Conservation (phyloP, 192 early-diverging fungal genomes). For the Lobosporangium transversale region DNA sequence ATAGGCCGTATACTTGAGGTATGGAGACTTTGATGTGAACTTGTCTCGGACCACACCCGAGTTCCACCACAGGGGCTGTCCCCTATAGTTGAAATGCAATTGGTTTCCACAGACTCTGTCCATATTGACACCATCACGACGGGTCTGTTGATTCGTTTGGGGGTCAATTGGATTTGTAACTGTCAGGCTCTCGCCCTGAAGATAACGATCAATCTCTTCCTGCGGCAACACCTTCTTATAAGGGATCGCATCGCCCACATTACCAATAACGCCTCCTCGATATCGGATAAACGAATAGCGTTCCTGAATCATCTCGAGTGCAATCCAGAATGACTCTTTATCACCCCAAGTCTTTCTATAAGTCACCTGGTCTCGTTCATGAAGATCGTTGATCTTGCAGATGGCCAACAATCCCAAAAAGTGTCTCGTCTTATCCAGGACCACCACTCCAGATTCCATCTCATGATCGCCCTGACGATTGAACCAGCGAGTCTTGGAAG, state of each 20-base stretch:
- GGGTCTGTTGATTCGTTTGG: background rate
- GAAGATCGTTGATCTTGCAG: slow-evolving; percentile 63
- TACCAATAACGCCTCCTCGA: slow-evolving; percentile 62
- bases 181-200: slow-evolving; percentile 19
- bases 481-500: slow-evolving; percentile 56
- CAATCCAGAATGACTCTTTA: slow-evolving; percentile 80
- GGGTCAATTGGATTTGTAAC: slow-evolving; percentile 21
- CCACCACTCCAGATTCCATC: slow-evolving; percentile 69
- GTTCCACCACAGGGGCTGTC: slow-evolving; percentile 63
- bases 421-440: slow-evolving; percentile 61
- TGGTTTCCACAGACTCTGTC: slow-evolving; percentile 58
- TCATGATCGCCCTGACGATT: slow-evolving; percentile 59
- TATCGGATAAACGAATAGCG: slow-evolving; percentile 62
- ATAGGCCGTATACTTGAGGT: slow-evolving; percentile 39
- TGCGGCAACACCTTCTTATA: slow-evolving; percentile 21
- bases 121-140: slow-evolving; percentile 11
- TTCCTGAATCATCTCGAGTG: slow-evolving; percentile 65
- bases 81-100: slow-evolving; percentile 53
- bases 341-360: slow-evolving; percentile 64
- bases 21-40: slow-evolving; percentile 22
- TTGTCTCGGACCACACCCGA: slow-evolving; percentile 60
- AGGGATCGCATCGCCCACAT: slow-evolving; percentile 53
- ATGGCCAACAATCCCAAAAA: slow-evolving; percentile 65
- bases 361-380: slow-evolving; percentile 56
- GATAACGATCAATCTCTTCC: slow-evolving; percentile 37